Evolutionary conservation across 345 rosid species (phyloP), one percentile per base, ranked within the genome.

Genomic region (Rhizophora apiculata): DNA sequence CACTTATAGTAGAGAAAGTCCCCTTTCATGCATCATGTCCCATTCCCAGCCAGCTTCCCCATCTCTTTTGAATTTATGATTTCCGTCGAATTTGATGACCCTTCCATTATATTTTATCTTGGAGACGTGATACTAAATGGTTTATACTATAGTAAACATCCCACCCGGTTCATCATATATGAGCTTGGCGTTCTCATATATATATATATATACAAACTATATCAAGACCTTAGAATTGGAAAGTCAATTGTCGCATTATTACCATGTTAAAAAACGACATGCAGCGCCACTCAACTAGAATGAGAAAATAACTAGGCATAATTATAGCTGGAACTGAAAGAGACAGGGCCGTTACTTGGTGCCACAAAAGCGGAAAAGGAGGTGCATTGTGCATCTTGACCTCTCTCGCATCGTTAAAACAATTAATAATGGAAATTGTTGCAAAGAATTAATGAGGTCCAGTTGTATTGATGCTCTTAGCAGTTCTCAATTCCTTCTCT

Each of bases 1-100:
- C 76, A 63, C 61, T 48, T 63, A 61, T 72, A 74, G 62, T 68
- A 59, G 78, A 68, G 84, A 64, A 68, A 67, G 61, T 63, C 75
- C 67, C 62, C 60, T 61, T 69, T 19, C 63, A 53, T 22, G 29
- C 30, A 22, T n/a, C 59, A 55, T 22, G 59, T 55, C 29, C 27
- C 30, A 55, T 55, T 55, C 59, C 2, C 59, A 55, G 60, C 31
- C 60, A 56, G 60, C 30, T 24, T 15, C 60, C 60, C 60, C 49
- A 3, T 43, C 18, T 43, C 49, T 0, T 32, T n/a, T 8, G 37
- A 34, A 34, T 7, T 34, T 65, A 20, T 65, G 62, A 55, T 21
- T 62, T 20, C 62, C 21, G 31, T 82, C 55, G 48, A 73, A 22
- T 43, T 61, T 46, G 26, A n/a, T 15, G 31, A n/a, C 22, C 1